phyloP scores from a whole-genome alignment of 2,329 filamentous ascomycete genomes.

The Diaporthe destruens region DNA sequence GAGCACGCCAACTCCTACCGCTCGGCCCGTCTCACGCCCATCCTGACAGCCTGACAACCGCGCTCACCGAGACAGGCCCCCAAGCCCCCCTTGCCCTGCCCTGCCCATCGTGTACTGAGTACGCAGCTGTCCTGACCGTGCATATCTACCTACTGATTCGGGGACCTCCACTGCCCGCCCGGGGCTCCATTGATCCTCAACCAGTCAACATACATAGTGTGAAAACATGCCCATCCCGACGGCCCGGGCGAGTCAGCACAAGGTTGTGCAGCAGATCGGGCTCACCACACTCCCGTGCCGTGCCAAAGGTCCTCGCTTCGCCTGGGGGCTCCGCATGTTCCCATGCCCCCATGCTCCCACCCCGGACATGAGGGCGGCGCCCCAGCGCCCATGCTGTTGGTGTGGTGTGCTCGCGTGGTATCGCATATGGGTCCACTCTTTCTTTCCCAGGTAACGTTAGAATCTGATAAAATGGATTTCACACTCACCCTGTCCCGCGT shows the following conservation, averaged over 20 bases:
- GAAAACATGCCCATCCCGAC: slow-evolving; percentile 3
- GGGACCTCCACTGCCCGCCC: neutral
- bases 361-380: slow-evolving; percentile 5
- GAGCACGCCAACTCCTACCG: slow-evolving; percentile 29
- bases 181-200: neutral
- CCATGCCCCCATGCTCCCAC: neutral
- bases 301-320: slow-evolving; percentile 4
- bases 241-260: slow-evolving; percentile 22
- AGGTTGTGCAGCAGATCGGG: slow-evolving; percentile 8
- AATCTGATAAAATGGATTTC: slow-evolving; percentile 32
- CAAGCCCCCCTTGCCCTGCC: neutral
- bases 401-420: slow-evolving; percentile 29
- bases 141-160: neutral
- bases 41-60: neutral
- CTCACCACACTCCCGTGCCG: neutral
- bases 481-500: slow-evolving; percentile 21
- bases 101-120: slow-evolving; percentile 4
- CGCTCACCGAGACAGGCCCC: slow-evolving; percentile 20
- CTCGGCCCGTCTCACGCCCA: slow-evolving; percentile 28
- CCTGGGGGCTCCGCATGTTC: slow-evolving; percentile 3
- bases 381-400: neutral
- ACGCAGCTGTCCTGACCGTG: neutral
- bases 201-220: neutral
- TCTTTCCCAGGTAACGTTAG: slow-evolving; percentile 6
- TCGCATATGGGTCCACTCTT: slow-evolving; percentile 21